Conservation (phyloP, 2,329 filamentous ascomycete species). For the Aureobasidium sp. region DNA sequence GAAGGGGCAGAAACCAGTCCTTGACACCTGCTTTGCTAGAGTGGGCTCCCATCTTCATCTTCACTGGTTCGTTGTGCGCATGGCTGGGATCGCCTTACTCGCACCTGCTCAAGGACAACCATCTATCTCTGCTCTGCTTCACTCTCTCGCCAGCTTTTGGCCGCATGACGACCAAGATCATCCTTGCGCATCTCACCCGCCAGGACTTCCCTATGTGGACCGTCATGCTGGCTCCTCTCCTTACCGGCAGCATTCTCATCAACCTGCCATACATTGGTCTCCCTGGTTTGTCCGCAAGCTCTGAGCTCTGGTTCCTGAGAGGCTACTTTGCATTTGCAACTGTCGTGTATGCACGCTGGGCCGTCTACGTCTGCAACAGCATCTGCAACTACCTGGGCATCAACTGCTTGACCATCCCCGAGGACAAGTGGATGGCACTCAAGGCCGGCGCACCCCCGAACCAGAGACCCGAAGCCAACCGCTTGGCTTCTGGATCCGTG, state of each 20-base stretch:
- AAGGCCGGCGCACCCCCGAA: neutral
- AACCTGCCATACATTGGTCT: slow-evolving; percentile 77
- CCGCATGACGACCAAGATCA: slow-evolving; percentile 98
- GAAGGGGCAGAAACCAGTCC: slow-evolving; percentile 64
- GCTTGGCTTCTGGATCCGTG: neutral
- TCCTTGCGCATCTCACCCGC: slow-evolving; percentile 84
- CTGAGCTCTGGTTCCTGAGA: slow-evolving; percentile 76
- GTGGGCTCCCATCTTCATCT: slow-evolving; percentile 86
- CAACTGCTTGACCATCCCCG: slow-evolving; percentile 79
- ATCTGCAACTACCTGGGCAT: slow-evolving; percentile 92
- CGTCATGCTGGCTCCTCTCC: slow-evolving; percentile 76
- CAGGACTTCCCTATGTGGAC: slow-evolving; percentile 98
- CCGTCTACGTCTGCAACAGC: slow-evolving; percentile 77
- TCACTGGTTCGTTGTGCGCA: slow-evolving; percentile 63
- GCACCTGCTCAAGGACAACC: slow-evolving; percentile 71
- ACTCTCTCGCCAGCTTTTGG: slow-evolving; percentile 97
- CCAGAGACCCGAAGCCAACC: neutral
- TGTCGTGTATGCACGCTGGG: slow-evolving; percentile 90
- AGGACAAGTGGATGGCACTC: slow-evolving; percentile 25
- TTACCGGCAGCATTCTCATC: slow-evolving; percentile 73
- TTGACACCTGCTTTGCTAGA: slow-evolving; percentile 80
- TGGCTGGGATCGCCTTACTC: slow-evolving; percentile 93
- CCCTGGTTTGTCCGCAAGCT: slow-evolving; percentile 49
- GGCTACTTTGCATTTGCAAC: slow-evolving; percentile 76
- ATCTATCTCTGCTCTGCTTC: slow-evolving; percentile 83